Evolutionary conservation across 306 rosid species (phyloP), one percentile per base, ranked within the genome.

Genomic region (Quercus bicolor): DNA sequence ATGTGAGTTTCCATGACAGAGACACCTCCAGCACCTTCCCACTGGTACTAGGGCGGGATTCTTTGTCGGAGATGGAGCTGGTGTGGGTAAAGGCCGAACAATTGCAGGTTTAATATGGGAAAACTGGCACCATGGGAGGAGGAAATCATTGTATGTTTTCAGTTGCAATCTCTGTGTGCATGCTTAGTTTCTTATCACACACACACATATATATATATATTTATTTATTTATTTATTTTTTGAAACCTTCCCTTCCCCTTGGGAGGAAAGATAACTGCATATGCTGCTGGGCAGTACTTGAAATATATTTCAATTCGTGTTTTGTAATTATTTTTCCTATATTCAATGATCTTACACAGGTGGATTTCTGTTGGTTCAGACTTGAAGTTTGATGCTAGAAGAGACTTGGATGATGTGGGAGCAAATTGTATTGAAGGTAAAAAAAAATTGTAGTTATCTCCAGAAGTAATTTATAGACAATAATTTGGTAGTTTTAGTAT

Each of bases 341-440:
- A 75, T 82, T 62, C 71, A 16, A 70, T 76, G 79, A 79, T 89
- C 85, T 88, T 65, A 80, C 82, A 74, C 89, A 95, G 99, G 97
- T 95, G 99, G 99, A 87, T 95, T 86, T 95, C 99, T 85, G 94
- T 95, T 90, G 99, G 99, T 91, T 95, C 99, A 83, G 99, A 95
- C 91, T 88, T 95, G 88, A 95, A 93, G 91, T 95, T 88, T 83
- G 99, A 95, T 87, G 98, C 99, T 31, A 85, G 93, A 82, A 93
- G 99, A 93, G 99, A 95, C 92, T 89, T 95, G 78, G 96, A 90
- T 80, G 99, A 95, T 80, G 96, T 86, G 56, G 96, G 96, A 80
- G 99, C 99, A 73, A 65, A 90, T 45, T 75, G 84, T 69, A 64
- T 91, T 81, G 87, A 86, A 84, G 98, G 99, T 95, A 85, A 66